A percentile compares a stretch with the other conserved stretches of the same genome.
These are phyloP conservation scores for Nemania serpens DNA, from an alignment of 2,329 filamentous ascomycete genomes.

Conservation along the genomic window DNA sequence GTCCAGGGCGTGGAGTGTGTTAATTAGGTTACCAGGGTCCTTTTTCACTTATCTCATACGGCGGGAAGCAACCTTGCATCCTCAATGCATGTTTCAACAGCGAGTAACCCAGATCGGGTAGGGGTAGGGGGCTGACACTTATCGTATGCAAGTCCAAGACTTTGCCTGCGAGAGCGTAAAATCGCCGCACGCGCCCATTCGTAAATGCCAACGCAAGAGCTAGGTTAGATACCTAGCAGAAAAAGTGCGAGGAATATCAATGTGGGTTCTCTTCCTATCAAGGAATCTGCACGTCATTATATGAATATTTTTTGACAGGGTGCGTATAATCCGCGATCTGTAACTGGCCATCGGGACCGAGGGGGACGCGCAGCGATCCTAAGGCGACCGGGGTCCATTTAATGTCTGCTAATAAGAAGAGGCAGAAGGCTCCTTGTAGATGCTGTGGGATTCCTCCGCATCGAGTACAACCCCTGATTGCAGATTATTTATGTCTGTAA, in stretches of 20 bases:
- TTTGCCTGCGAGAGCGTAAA: neutral
- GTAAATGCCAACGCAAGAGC: conserved; percentile 1
- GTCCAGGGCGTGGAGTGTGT: conserved; percentile 12
- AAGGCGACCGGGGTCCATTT: conserved; percentile 11
- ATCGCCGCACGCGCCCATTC: conserved; percentile 9
- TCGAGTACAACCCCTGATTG: conserved; percentile 12
- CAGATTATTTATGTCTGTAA: conserved; percentile 16
- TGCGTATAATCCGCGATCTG: neutral
- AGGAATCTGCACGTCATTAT: conserved; percentile 4
- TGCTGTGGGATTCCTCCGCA: conserved; percentile 19
- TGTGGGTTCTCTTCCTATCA: conserved; percentile 3
- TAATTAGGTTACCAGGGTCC: conserved; percentile 12
- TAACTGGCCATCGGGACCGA: conserved; percentile 28
- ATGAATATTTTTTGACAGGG: conserved; percentile 6
- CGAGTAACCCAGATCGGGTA: conserved; percentile 27
- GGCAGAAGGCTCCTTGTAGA: neutral
- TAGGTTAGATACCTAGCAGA: neutral
- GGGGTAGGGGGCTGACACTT: conserved; percentile 30
- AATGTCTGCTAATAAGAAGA: conserved; percentile 18
- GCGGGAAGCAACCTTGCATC: conserved; percentile 31
- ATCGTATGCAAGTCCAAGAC: conserved; percentile 18
- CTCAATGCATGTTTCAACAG: conserved; percentile 28
- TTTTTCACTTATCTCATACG: conserved; percentile 21
- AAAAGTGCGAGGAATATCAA: neutral
- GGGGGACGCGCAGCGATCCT: conserved; percentile 19